phyloP scores from a whole-genome alignment of 2,329 filamentous ascomycete species.

The Calonectria pauciramosa region DNA sequence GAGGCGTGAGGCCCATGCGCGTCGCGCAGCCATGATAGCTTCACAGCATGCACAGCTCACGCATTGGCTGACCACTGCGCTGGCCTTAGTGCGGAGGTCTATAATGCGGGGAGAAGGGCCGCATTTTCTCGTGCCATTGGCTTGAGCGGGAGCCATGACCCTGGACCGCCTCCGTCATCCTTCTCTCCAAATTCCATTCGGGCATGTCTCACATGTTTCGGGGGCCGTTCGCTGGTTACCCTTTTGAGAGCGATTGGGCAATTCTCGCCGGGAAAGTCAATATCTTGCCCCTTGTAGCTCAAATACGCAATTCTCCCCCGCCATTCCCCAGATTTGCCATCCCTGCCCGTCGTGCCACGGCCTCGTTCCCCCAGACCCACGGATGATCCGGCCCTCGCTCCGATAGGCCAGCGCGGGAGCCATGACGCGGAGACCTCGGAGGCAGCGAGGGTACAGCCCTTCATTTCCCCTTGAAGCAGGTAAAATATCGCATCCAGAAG shows the following conservation, averaged over 20 bases:
- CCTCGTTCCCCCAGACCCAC: not conserved
- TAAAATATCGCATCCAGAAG: not conserved
- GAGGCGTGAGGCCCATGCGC: not conserved
- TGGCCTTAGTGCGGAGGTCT: not conserved
- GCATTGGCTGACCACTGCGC: not conserved
- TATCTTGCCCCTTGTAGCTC: not conserved
- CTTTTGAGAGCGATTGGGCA: not conserved
- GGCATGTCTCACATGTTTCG: not conserved
- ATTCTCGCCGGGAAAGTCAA: not conserved
- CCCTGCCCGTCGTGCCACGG: not conserved
- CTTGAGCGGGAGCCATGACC: not conserved
- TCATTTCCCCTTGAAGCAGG: not conserved
- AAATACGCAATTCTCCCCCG: conserved; percentile 1
- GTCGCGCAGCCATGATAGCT: not conserved
- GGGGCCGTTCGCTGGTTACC: not conserved
- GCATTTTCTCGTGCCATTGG: not conserved
- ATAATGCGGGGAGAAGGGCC: not conserved
- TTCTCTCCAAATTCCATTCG: not conserved
- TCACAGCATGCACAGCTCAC: not conserved
- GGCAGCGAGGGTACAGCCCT: not conserved
- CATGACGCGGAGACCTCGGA: not conserved
- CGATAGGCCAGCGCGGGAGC: not conserved
- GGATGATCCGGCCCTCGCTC: not conserved
- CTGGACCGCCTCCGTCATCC: not conserved
- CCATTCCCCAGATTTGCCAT: conserved; percentile 7